A percentile compares a stretch with the other conserved stretches of the same genome.
Evolutionary conservation across 1,139 yeast genomes (phyloP).

Genomic region (Yamadazyma aaseri): DNA sequence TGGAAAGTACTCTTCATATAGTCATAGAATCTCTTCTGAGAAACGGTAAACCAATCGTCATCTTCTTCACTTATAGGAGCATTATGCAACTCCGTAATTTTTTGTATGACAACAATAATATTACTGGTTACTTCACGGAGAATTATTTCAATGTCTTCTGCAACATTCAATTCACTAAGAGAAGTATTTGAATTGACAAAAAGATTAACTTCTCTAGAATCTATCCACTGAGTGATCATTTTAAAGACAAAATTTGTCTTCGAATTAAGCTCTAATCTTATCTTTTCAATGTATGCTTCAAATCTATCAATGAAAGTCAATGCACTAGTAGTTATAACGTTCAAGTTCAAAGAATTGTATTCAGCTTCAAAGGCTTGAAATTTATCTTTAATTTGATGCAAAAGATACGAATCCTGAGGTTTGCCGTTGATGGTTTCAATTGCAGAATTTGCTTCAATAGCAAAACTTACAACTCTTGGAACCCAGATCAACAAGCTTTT

Average conservation of each 20-base stretch:
- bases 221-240: slow-evolving; percentile 41
- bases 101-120: slow-evolving; percentile 68
- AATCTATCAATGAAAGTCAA: not conserved
- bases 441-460: slow-evolving; percentile 23
- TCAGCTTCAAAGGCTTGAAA: slow-evolving; percentile 15
- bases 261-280: not conserved
- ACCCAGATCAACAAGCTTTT: slow-evolving; percentile 34
- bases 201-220: slow-evolving; percentile 17
- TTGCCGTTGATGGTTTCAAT: not conserved
- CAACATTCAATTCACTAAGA: slow-evolving; percentile 16
- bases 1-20: slow-evolving; percentile 32
- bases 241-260: slow-evolving; percentile 43
- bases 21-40: slow-evolving; percentile 45
- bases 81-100: slow-evolving; percentile 35
- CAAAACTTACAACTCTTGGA: slow-evolving; percentile 51
- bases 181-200: slow-evolving; percentile 26
- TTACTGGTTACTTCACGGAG: slow-evolving; percentile 58
- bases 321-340: slow-evolving; percentile 13
- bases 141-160: slow-evolving; percentile 44
- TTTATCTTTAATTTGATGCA: slow-evolving; percentile 21
- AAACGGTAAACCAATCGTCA: slow-evolving; percentile 60
- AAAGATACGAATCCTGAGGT: slow-evolving; percentile 14
- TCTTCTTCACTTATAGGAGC: slow-evolving; percentile 45
- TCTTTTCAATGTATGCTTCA: not conserved
- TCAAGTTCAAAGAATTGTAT: slow-evolving; percentile 12